phyloP scores from a whole-genome alignment of 164 flowering plant species.

The Macadamia tetraphylla region DNA sequence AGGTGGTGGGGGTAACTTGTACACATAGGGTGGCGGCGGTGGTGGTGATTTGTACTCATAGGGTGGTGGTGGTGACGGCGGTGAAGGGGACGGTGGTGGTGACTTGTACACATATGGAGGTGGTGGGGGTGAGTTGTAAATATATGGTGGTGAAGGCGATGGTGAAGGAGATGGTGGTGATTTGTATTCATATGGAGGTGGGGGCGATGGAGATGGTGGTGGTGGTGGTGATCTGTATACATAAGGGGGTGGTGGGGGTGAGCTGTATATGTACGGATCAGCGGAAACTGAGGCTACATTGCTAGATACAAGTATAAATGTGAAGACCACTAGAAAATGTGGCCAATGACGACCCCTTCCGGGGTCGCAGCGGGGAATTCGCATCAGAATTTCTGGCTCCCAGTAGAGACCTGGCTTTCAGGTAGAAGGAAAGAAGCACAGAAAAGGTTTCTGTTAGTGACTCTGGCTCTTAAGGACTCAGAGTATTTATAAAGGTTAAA shows the following conservation, averaged over 20 bases:
- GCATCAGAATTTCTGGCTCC: slow-evolving; percentile 11
- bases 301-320: slow-evolving; percentile 18
- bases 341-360: slow-evolving; percentile 29
- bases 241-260: slow-evolving; percentile 2
- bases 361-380: slow-evolving; percentile 20
- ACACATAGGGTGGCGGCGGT: no score
- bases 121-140: background rate
- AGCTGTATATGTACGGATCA: slow-evolving; percentile 7
- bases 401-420: background rate
- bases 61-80: slow-evolving; percentile 21
- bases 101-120: slow-evolving; percentile 16
- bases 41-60: no score
- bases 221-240: slow-evolving; percentile 12
- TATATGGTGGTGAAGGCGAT: no score
- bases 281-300: slow-evolving; percentile 27
- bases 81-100: background rate
- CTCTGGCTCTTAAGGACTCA: no score
- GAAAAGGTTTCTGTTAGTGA: no score
- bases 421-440: no score
- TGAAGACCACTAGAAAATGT: slow-evolving; percentile 25
- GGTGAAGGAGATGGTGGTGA: slow-evolving; percentile 14
- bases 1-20: background rate
- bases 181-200: slow-evolving; percentile 17
- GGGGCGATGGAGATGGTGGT: slow-evolving; percentile 7
- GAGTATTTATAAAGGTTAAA: no score